These are phyloP conservation scores for Flaveria robusta DNA, from an alignment of 129 eudicot species.

Conservation along the genomic window DNA sequence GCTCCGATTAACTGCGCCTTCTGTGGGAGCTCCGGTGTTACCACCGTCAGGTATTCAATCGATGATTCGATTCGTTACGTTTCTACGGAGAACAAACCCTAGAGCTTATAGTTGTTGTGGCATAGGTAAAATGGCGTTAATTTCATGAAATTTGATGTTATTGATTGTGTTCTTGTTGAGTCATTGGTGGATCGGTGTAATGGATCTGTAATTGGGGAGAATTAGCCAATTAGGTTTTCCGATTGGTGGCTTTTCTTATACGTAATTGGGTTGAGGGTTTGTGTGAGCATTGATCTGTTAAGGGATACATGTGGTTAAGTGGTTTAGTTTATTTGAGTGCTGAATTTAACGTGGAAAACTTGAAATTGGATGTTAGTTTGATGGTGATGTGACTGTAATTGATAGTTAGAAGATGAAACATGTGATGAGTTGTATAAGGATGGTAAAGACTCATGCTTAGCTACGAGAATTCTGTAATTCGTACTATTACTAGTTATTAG, in stretches of 20 bases:
- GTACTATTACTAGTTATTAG: background rate
- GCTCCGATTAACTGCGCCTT: slow-evolving; percentile 80
- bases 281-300: background rate
- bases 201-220: slow-evolving; percentile 1
- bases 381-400: slow-evolving; percentile 9
- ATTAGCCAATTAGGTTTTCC: slow-evolving; percentile 1
- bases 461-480: background rate
- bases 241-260: background rate
- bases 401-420: slow-evolving; percentile 4
- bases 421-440: background rate
- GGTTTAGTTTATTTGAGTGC: slow-evolving; percentile 11
- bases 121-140: background rate
- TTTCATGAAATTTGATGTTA: background rate
- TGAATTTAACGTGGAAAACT: slow-evolving; percentile 12
- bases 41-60: slow-evolving; percentile 59
- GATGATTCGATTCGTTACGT: background rate
- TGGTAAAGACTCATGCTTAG: background rate
- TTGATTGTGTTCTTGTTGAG: background rate
- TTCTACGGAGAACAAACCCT: background rate
- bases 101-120: background rate
- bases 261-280: background rate
- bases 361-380: slow-evolving; percentile 4
- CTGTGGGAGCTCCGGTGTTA: slow-evolving; percentile 68
- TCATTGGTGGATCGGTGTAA: background rate
- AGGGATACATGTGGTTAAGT: slow-evolving; percentile 9